Conservation (phyloP, 305 asterid genomes). For the Fraxinus angustifolia region DNA sequence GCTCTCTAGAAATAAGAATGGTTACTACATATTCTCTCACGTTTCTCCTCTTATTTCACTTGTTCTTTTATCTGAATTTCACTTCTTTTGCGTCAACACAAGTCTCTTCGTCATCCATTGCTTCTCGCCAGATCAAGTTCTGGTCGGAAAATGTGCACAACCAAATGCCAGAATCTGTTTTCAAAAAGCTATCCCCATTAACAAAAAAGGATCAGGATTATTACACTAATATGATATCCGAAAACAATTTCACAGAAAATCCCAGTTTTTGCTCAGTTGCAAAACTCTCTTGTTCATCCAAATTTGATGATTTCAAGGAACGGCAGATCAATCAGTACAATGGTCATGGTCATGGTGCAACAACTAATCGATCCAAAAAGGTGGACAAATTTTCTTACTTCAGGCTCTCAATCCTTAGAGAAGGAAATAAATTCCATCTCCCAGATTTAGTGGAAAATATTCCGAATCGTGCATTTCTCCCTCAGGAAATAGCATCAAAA, state of each 20-base stretch:
- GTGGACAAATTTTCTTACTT: slow-evolving; percentile 28
- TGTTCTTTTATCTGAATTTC: background rate
- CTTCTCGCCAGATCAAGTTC: slow-evolving; percentile 26
- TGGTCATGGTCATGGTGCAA: too few species aligned
- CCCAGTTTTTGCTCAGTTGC: too few species aligned
- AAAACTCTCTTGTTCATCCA: too few species aligned
- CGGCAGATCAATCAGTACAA: too few species aligned
- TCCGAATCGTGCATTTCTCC: slow-evolving; percentile 36
- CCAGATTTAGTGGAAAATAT: slow-evolving; percentile 19
- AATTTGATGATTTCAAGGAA: too few species aligned
- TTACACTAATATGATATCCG: background rate
- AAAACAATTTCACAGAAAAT: too few species aligned
- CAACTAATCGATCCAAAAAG: background rate
- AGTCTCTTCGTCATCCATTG: slow-evolving; percentile 13
- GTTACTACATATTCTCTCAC: background rate
- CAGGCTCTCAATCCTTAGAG: slow-evolving; percentile 26
- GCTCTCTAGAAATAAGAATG: background rate
- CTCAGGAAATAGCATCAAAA: slow-evolving; percentile 26
- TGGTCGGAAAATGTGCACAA: slow-evolving; percentile 37
- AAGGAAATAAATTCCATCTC: slow-evolving; percentile 1
- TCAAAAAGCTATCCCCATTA: slow-evolving; percentile 32
- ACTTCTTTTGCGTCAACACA: background rate
- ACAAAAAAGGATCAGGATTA: slow-evolving; percentile 3
- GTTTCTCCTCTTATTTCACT: background rate
- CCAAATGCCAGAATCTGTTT: slow-evolving; percentile 30